phyloP scores from a whole-genome alignment of 495 filamentous ascomycete genomes.

The Aspergillus saccharolyticus region DNA sequence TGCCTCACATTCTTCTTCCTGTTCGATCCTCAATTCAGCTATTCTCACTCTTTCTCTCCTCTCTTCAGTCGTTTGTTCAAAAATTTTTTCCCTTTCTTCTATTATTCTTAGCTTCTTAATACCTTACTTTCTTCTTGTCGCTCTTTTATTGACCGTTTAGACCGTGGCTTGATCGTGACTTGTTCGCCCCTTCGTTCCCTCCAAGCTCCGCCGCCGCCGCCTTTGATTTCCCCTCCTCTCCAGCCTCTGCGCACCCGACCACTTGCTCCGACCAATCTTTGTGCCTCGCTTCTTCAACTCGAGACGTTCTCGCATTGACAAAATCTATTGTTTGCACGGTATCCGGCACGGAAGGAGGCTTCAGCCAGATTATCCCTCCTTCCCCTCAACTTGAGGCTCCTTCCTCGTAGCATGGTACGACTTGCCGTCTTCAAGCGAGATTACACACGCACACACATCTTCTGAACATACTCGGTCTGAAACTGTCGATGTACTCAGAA shows the following conservation, averaged over 20 bases:
- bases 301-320: background rate
- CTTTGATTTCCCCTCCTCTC: conserved; percentile 4
- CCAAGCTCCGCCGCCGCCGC: conserved; percentile 1
- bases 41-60: conserved; percentile 1
- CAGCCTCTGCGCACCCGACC: conserved; percentile 6
- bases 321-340: background rate
- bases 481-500: conserved; percentile 16
- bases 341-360: background rate
- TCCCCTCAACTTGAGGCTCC: background rate
- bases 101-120: conserved; percentile 14
- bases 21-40: conserved; percentile 6
- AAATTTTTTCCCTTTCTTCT: conserved; percentile 1
- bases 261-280: background rate
- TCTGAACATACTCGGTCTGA: background rate
- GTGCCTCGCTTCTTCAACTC: background rate
- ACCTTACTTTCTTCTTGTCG: conserved; percentile 6
- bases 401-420: background rate
- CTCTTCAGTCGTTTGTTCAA: conserved; percentile 9
- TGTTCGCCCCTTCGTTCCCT: background rate
- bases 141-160: conserved; percentile 2
- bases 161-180: conserved; percentile 2
- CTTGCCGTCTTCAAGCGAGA: background rate
- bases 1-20: conserved; percentile 1
- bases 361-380: background rate
- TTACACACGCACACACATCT: background rate